Base-by-base conservation (phyloP, 495 filamentous ascomycete genomes). In the Venustampulla echinocandica region DNA sequence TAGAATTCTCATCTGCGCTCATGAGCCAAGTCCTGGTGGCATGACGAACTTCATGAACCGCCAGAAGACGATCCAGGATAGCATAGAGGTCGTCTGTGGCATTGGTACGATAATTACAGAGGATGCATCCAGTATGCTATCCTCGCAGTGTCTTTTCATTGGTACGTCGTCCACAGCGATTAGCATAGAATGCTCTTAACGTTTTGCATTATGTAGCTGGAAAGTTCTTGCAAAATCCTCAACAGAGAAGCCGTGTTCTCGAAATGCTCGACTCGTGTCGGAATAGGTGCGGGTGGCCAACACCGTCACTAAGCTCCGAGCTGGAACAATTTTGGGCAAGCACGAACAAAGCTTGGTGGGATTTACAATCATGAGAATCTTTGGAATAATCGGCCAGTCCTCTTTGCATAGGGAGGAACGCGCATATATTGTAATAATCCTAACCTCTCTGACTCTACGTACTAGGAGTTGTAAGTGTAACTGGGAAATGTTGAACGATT, bases 81-180 rank as follows among this genome's bases (percentile, higher is more conserved):
- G 54, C 59, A 20, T 47, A 59, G 36, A 55, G 30, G 0, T n/a
- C n/a, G 59, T 63, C 22, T 61, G 49, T 37, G 58, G 58, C 10
- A 53, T 63, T 28, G 60, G 58, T 2, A 40, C 57, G 41, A 53
- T 47, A 19, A 27, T 55, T 25, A 46, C 37, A 9, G 50, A 47
- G 17, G 4, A 40, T 23, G 50, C 43, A 20, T 47, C 43, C 5
- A 37, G 27, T n/a, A 34, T 62, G 13, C 52, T 54, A 47, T 49
- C 27, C 6, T 50, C 49, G 5, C 58, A 59, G 25, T 54, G 47
- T 27, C 43, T 63, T 4, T 61, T 43, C 35, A 51, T 47, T 5
- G 46, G 46, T 47, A 47, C 14, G 45, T 41, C 10, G 25, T 33
- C 28, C 11, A 10, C 7, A 34, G 15, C 19, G 25, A 19, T 22